Conservation (phyloP, 1,139 yeast species). For the Scheffersomyces illinoinensis region DNA sequence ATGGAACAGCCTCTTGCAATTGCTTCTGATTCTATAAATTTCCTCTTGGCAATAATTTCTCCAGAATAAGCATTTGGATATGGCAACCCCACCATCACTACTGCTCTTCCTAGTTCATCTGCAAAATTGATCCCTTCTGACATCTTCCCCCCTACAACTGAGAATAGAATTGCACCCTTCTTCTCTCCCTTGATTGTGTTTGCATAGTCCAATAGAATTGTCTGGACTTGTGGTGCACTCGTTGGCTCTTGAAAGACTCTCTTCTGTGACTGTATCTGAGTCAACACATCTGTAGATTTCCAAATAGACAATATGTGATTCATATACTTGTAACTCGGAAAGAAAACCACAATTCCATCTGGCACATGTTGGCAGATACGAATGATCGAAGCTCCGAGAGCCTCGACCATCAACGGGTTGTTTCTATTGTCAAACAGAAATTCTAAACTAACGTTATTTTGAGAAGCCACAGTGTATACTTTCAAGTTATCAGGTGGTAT, state of each 20-base stretch:
- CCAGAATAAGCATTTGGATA: constrained; percentile 86
- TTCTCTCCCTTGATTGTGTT: constrained; percentile 21
- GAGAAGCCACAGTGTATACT: constrained; percentile 52
- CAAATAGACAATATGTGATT: constrained; percentile 51
- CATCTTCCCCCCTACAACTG: constrained; percentile 92
- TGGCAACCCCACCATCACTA: constrained; percentile 86
- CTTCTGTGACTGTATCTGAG: constrained; percentile 38
- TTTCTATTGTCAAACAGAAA: constrained; percentile 72
- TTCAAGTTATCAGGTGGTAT: constrained; percentile 70
- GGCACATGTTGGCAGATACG: constrained; percentile 55
- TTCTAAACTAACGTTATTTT: constrained; percentile 39
- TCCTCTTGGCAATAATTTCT: constrained; percentile 73
- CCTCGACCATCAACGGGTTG: constrained; percentile 42
- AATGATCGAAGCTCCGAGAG: constrained; percentile 53
- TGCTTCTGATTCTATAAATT: constrained; percentile 57
- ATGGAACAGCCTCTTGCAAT: constrained; percentile 40
- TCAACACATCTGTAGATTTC: constrained; percentile 39
- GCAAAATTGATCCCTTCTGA: constrained; percentile 95
- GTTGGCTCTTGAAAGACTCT: constrained; percentile 59
- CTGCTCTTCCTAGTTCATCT: constrained; percentile 83
- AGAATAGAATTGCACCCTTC: constrained; percentile 67
- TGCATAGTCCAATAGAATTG: constrained; percentile 53
- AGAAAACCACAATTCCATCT: constrained; percentile 75
- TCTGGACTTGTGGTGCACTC: constrained; percentile 40
- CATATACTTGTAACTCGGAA: constrained; percentile 82